Conservation (phyloP, 2,329 filamentous ascomycete genomes). For the Claviceps capensis region DNA sequence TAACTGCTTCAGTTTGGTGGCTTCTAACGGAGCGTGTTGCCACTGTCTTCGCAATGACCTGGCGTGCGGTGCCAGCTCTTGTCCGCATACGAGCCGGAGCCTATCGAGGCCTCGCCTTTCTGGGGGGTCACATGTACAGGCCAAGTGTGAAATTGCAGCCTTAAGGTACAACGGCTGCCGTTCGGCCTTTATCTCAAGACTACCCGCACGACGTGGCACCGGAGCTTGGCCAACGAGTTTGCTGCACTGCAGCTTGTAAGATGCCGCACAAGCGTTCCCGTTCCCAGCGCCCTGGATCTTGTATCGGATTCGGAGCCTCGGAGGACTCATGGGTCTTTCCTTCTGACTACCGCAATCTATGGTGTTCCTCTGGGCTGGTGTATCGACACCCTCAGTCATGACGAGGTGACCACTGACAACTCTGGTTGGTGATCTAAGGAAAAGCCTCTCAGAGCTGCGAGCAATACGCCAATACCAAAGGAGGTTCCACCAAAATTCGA, state of each 20-base stretch:
- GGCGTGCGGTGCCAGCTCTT: too few relatives aligned
- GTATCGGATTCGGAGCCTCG: constrained; percentile 1
- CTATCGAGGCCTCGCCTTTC: too few relatives aligned
- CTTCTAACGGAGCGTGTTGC: too few relatives aligned
- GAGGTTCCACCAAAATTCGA: not conserved
- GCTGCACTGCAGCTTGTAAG: constrained; percentile 3
- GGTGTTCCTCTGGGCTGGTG: not conserved
- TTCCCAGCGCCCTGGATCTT: constrained; percentile 3
- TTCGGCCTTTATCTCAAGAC: too few relatives aligned
- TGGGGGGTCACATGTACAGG: too few relatives aligned
- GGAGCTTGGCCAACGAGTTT: too few relatives aligned
- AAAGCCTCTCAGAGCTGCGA: not conserved
- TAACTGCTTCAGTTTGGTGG: too few relatives aligned
- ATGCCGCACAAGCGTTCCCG: constrained; percentile 1
- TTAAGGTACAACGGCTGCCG: too few relatives aligned
- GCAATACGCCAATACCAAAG: constrained; percentile 4
- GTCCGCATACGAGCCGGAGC: too few relatives aligned
- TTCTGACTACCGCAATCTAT: constrained; percentile 1
- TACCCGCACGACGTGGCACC: too few relatives aligned
- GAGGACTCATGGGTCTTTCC: constrained; percentile 1
- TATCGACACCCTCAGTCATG: constrained; percentile 3
- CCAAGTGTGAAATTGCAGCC: too few relatives aligned
- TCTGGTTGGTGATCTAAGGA: not conserved
- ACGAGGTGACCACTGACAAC: constrained; percentile 1
- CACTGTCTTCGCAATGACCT: too few relatives aligned